phyloP scores from a whole-genome alignment of 1,284 basidiomycete genomes.

The Cystobasidium sp. region DNA sequence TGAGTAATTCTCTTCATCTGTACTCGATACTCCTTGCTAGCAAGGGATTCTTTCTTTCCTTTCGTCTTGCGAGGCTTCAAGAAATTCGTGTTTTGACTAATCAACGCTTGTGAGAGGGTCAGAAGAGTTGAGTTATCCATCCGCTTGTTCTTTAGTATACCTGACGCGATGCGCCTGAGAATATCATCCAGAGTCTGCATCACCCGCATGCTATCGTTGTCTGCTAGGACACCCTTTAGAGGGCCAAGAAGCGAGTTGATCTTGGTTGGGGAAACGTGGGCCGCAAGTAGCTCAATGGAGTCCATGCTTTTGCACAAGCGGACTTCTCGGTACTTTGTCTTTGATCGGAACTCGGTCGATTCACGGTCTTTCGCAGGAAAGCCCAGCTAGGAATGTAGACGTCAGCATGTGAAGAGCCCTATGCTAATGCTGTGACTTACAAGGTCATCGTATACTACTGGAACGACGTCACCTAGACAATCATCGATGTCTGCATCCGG shows the following conservation, averaged over 20 bases:
- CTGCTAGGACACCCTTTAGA: conserved; percentile 80
- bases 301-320: conserved; percentile 78
- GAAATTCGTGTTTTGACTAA: conserved; percentile 88
- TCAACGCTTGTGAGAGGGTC: conserved; percentile 82
- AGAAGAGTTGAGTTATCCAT: conserved; percentile 75
- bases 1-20: conserved; percentile 61
- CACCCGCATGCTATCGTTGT: conserved; percentile 79
- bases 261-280: conserved; percentile 72
- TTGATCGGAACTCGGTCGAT: conserved; percentile 76
- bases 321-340: conserved; percentile 91
- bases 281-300: conserved; percentile 79
- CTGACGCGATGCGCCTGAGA: conserved; percentile 77
- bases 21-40: conserved; percentile 68
- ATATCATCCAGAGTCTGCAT: conserved; percentile 88
- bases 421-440: not conserved
- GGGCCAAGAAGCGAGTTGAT: conserved; percentile 80
- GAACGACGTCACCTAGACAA: conserved; percentile 75
- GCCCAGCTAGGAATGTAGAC: conserved; percentile 65
- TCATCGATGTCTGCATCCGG: conserved; percentile 72
- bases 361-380: conserved; percentile 88
- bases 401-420: not conserved
- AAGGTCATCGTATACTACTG: conserved; percentile 86
- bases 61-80: conserved; percentile 53
- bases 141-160: conserved; percentile 80
- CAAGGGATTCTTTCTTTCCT: conserved; percentile 54